Percentiles rank a stretch among this genome's conserved stretches.
phyloP scores from a whole-genome alignment of 805 yeast species.

The Hagleromyces aurorensis region DNA sequence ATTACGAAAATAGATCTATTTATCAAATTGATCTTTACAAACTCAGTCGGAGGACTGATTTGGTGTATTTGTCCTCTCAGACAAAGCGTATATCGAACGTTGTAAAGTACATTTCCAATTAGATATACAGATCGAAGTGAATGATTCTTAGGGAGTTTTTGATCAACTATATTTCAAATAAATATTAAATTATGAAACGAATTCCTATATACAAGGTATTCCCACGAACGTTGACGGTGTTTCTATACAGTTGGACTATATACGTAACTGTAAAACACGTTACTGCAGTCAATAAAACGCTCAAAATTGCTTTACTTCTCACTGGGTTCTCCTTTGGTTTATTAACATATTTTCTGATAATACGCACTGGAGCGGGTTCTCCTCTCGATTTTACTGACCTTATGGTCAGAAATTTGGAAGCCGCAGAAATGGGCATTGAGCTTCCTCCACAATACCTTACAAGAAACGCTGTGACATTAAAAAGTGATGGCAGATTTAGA shows the following conservation, averaged over 20 bases:
- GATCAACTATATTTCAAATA: too few relatives aligned
- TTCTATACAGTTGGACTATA: constrained; percentile 20
- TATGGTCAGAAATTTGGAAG: constrained; percentile 24
- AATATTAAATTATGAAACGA: too few relatives aligned
- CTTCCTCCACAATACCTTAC: constrained; percentile 38
- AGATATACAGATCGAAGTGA: too few relatives aligned
- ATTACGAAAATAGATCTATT: too few relatives aligned
- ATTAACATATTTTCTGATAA: constrained; percentile 45
- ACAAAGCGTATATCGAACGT: too few relatives aligned
- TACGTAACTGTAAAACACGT: constrained; percentile 14
- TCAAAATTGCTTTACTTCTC: constrained; percentile 4
- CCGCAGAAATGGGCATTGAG: constrained; percentile 23
- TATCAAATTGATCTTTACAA: too few relatives aligned
- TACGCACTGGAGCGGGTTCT: constrained; percentile 55
- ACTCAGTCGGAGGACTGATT: too few relatives aligned
- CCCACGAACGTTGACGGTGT: constrained; percentile 21
- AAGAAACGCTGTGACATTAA: constrained; percentile 38
- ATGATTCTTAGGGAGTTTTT: too few relatives aligned
- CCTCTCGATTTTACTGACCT: constrained; percentile 51
- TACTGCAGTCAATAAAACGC: constrained; percentile 6
- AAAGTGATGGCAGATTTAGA: constrained; percentile 57
- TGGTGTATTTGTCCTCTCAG: too few relatives aligned
- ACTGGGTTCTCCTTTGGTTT: too few relatives aligned
- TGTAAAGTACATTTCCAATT: too few relatives aligned
- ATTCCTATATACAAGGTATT: constrained; percentile 12